Evolutionary conservation across 768 basidiomycete genomes (phyloP).

Genomic region (Paxillus rubicundulus): DNA sequence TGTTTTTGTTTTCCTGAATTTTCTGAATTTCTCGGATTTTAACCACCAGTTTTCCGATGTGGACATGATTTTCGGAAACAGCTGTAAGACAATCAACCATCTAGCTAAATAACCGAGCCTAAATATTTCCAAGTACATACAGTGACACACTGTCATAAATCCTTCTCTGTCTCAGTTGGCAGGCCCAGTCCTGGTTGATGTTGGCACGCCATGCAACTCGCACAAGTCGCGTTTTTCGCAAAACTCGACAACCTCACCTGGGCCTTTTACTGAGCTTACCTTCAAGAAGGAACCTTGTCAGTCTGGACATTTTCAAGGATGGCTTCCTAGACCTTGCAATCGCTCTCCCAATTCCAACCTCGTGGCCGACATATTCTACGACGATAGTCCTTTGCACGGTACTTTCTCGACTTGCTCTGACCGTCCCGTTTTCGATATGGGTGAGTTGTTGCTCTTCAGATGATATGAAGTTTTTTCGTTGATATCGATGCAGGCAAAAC

Average conservation of each 20-base stretch:
- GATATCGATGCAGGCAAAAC: conserved; percentile 48
- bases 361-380: conserved; percentile 67
- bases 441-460: conserved; percentile 34
- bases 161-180: not conserved
- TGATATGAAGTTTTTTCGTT: conserved; percentile 9
- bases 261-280: not conserved
- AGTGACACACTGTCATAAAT: not conserved
- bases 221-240: conserved; percentile 7
- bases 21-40: too few species aligned
- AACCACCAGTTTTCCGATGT: too few species aligned
- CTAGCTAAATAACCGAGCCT: not conserved
- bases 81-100: too few species aligned
- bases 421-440: conserved; percentile 77
- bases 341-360: conserved; percentile 69
- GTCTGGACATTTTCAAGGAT: conserved; percentile 43
- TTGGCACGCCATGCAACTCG: conserved; percentile 20
- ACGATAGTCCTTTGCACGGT: conserved; percentile 73
- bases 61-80: too few species aligned
- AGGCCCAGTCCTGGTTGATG: conserved; percentile 15
- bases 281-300: conserved; percentile 22
- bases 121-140: too few species aligned
- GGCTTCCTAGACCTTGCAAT: conserved; percentile 75
- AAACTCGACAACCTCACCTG: conserved; percentile 4
- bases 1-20: too few species aligned
- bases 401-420: conserved; percentile 51